Base-by-base conservation (phyloP, 164 flowering plant genomes). In the Piper longum region DNA sequence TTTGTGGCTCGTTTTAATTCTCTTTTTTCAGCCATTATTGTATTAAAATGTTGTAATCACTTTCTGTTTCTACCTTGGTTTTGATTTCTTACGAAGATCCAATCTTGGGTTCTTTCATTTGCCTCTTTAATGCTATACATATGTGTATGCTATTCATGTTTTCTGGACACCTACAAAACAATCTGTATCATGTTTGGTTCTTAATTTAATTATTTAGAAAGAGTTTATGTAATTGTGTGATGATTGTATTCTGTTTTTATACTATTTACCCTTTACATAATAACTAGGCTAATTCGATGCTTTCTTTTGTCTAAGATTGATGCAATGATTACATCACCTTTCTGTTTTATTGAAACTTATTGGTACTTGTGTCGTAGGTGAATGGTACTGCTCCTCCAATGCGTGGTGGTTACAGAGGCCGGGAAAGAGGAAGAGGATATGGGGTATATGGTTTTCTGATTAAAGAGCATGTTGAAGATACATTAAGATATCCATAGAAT, bases 401-500 rank as follows among this genome's bases (percentile, higher is more conserved):
- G 60, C 88, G 74, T 59, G 64, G 71, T 45, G 70, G 60, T 62
- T 68, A 80, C 66, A 75, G 92, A 64, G 92, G 89, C 13, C 83
- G 81, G 57, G 86, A 72, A 65, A 76, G 76, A 61, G 82, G 85
- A 72, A 78, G 92, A 78, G 95, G 97, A 80, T 60, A 73, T 70
- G 84, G 81, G 88, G 97, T 87, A 87, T 71, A 66, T 7, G 45
- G 51, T 59, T 3, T 26, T 7, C 11, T 57, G 26, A 36, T 26
- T 16, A 26, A n/a, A 36, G 14, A 26, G 2, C 8, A 26, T 26
- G 26, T 36, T 57, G 52, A 14, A 12, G 12, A 48, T 9, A 48
- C 9, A 48, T 48, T 48, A 9, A 2, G 9, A 3, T 9, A 26
- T 26, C 36, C 36, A 26, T 26, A 26, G 36, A 26, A 26, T 26